A percentile compares a stretch with the other conserved stretches of the same genome.
phyloP scores from a whole-genome alignment of 352 stramenopile species.

The Thalassiosira sp. region DNA sequence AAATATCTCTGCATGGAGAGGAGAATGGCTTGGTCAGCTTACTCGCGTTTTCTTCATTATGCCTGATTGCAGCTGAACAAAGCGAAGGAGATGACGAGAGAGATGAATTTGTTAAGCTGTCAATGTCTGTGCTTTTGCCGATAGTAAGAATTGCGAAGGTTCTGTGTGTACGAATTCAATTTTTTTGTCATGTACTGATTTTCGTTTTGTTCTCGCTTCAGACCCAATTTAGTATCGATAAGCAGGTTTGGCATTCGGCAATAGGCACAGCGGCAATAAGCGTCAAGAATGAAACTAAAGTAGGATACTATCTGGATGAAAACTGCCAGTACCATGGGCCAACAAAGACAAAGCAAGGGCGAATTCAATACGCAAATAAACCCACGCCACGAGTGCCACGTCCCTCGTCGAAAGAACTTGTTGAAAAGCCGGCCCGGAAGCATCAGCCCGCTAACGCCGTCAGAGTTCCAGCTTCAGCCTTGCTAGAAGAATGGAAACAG shows the following conservation, averaged over 20 bases:
- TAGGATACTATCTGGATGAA: constrained; percentile 50
- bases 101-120: constrained; percentile 49
- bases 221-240: constrained; percentile 78
- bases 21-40: constrained; percentile 61
- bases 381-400: neutral
- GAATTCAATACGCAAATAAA: constrained; percentile 13
- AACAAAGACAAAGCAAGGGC: constrained; percentile 34
- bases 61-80: constrained; percentile 50
- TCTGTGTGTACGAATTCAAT: neutral
- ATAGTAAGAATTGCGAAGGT: constrained; percentile 53
- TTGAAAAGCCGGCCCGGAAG: neutral
- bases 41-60: constrained; percentile 67
- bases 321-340: constrained; percentile 44
- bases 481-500: constrained; percentile 51
- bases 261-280: constrained; percentile 47
- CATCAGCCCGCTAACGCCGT: constrained; percentile 24
- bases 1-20: constrained; percentile 67
- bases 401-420: constrained; percentile 2
- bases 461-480: constrained; percentile 38
- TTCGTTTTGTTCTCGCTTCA: constrained; percentile 19
- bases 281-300: constrained; percentile 29
- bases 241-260: constrained; percentile 66
- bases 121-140: constrained; percentile 74
- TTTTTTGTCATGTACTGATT: neutral
- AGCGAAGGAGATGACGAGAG: constrained; percentile 45